Base-by-base conservation (phyloP, 1,139 yeast genomes). In the Kodamaea anthophila region DNA sequence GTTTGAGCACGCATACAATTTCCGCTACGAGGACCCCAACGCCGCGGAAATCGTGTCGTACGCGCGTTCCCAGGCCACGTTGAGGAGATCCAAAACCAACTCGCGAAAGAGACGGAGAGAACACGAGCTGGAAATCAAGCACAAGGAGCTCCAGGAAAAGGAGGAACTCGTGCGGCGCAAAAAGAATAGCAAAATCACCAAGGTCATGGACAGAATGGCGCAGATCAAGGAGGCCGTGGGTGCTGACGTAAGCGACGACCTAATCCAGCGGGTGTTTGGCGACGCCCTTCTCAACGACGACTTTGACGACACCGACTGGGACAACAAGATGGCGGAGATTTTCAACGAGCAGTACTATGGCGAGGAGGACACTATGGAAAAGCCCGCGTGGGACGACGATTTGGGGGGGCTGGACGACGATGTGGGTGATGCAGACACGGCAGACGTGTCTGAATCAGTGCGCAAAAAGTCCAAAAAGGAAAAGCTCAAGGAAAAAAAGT, bases 281-380 rank as follows among this genome's bases (percentile, higher is more conserved):
- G 82, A 81, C 34, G 66, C 80, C 23, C 68, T 87, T 42, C 60
- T 93, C 39, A 83, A 84, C 31, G 94, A 82, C 32, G 97, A 91
- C 50, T 93, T 86, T 52, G 88, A 86, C 43, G 88, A 83, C 47
- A 76, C 80, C 23, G 94, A 84, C 39, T 93, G 98, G 98, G 97
- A 93, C 53, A 62, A 59, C 38, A 78, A 85, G 39, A 80, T 93
- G 81, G 77, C 82, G 23, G 81, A 84, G 49, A 74, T 88, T 23
- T 93, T 93, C 53, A 74, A 85, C 49, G 95, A 86, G 34, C 86
- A 78, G 36, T 86, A 73, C 48, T 85, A 86, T 46, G 72, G 62
- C 7, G 75, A 71, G 23, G 80, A 69, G 29, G n/a, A n/a, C n/a
- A n/a, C n/a, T n/a, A 66, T 57, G 9, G 55, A 46, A 13, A 65